phyloP scores from a whole-genome alignment of 352 stramenopile genomes.

The Globisporangium megalacanthum region DNA sequence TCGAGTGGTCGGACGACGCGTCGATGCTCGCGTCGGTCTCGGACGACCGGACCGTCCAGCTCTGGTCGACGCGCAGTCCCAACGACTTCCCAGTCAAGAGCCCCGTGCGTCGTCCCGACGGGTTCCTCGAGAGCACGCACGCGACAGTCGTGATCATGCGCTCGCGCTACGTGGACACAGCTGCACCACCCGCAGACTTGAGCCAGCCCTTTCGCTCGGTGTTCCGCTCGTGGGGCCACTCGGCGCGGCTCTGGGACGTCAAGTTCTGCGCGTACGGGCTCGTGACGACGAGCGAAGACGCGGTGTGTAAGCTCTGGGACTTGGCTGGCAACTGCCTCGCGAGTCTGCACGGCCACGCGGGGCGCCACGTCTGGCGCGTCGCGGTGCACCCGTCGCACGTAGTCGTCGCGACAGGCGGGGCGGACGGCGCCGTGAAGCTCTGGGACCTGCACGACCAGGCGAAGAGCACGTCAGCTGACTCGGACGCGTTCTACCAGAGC shows the following conservation, averaged over 20 bases:
- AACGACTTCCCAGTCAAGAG: constrained; percentile 6
- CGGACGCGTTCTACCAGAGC: constrained; percentile 8
- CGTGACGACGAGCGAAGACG: constrained; percentile 75
- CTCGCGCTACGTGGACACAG: not conserved
- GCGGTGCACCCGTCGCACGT: constrained; percentile 43
- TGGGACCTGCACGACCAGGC: constrained; percentile 65
- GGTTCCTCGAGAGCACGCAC: constrained; percentile 11
- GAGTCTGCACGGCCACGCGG: constrained; percentile 68
- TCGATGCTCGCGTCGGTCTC: constrained; percentile 73
- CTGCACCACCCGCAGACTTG: constrained; percentile 6
- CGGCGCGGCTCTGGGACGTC: constrained; percentile 82
- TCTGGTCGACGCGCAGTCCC: constrained; percentile 51
- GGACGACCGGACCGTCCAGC: constrained; percentile 79
- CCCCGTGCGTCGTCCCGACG: not conserved
- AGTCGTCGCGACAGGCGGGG: constrained; percentile 61
- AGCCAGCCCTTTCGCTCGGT: constrained; percentile 32
- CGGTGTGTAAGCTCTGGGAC: constrained; percentile 70
- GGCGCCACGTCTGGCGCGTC: constrained; percentile 74
- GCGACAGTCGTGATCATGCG: constrained; percentile 10
- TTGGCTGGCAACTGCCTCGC: constrained; percentile 52
- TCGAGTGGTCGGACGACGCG: constrained; percentile 69
- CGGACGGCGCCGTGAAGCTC: constrained; percentile 76
- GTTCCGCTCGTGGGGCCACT: constrained; percentile 79
- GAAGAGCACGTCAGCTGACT: constrained; percentile 27
- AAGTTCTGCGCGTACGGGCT: constrained; percentile 48